These are phyloP conservation scores for Dendryphion nanum DNA, from an alignment of 2,329 filamentous ascomycete species.

Conservation along the genomic window DNA sequence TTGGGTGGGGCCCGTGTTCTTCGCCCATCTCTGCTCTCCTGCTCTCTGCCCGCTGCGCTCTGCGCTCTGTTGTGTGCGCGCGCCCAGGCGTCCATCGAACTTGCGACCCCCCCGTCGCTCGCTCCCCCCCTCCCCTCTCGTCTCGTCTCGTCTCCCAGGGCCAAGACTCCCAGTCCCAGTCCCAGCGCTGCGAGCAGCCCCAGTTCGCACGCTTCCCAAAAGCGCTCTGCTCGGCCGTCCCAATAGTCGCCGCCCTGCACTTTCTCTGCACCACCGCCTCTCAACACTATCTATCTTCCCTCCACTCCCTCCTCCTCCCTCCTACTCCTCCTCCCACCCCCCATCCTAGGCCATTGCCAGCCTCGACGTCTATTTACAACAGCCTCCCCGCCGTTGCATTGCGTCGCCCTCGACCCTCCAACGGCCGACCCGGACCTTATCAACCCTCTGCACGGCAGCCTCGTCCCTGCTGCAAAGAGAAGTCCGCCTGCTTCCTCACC, in stretches of 20 bases:
- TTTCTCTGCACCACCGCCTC: not conserved
- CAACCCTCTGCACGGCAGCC: slow-evolving; percentile 14
- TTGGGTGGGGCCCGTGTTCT: no score
- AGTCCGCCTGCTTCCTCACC: slow-evolving; percentile 15
- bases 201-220: not conserved
- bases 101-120: not conserved
- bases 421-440: slow-evolving; percentile 12
- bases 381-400: slow-evolving; percentile 17
- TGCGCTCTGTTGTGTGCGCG: no score
- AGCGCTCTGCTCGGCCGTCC: slow-evolving; percentile 7
- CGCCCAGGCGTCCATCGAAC: slow-evolving; percentile 23
- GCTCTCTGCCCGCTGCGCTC: no score
- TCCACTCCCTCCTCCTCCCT: slow-evolving; percentile 3
- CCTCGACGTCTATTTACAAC: slow-evolving; percentile 32
- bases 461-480: slow-evolving; percentile 12
- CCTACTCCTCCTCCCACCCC: slow-evolving; percentile 18
- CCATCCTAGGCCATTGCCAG: slow-evolving; percentile 33
- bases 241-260: slow-evolving; percentile 34
- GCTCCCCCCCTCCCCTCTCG: not conserved
- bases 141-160: no score
- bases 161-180: not conserved
- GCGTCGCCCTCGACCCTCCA: slow-evolving; percentile 15
- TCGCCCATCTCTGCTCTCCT: no score
- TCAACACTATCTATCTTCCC: slow-evolving; percentile 2
- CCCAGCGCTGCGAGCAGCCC: not conserved